Conservation (phyloP, 2,329 filamentous ascomycete species). For the Ceratocystis cubensis region DNA sequence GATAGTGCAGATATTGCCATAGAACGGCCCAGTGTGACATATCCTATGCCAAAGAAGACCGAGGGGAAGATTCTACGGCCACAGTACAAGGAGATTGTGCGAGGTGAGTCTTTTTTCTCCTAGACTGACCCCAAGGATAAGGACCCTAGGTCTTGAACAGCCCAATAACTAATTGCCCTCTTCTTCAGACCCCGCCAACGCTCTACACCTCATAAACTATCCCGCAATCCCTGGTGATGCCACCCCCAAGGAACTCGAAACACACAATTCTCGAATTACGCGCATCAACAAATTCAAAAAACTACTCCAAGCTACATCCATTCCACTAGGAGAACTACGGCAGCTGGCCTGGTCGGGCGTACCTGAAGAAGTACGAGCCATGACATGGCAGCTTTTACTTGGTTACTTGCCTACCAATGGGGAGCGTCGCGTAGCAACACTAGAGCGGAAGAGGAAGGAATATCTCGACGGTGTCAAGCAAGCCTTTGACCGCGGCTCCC, state of each 20-base stretch:
- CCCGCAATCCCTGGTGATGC: slow-evolving; percentile 61
- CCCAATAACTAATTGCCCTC: background rate
- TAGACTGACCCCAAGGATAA: too few species aligned
- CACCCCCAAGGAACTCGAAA: slow-evolving; percentile 70
- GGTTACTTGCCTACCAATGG: slow-evolving; percentile 96
- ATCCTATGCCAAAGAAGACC: slow-evolving; percentile 76
- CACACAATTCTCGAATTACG: slow-evolving; percentile 73
- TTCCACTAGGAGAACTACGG: slow-evolving; percentile 71
- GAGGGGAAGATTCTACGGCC: slow-evolving; percentile 93
- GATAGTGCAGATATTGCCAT: slow-evolving; percentile 92
- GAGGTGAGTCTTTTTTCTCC: slow-evolving; percentile 35
- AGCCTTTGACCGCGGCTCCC: slow-evolving; percentile 50
- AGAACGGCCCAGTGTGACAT: slow-evolving; percentile 68
- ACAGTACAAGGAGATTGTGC: slow-evolving; percentile 93
- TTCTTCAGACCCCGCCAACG: slow-evolving; percentile 67
- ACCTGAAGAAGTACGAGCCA: slow-evolving; percentile 86
- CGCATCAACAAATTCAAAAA: slow-evolving; percentile 98
- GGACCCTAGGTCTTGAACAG: too few species aligned
- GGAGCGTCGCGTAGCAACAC: slow-evolving; percentile 74
- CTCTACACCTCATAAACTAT: slow-evolving; percentile 86
- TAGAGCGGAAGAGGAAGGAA: slow-evolving; percentile 91
- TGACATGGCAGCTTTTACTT: slow-evolving; percentile 96
- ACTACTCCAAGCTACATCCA: slow-evolving; percentile 81
- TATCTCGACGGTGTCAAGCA: slow-evolving; percentile 83
- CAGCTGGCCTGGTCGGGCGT: slow-evolving; percentile 87